Base-by-base conservation (phyloP, 2,329 filamentous ascomycete genomes). In the Myriosclerotinia duriaeana region DNA sequence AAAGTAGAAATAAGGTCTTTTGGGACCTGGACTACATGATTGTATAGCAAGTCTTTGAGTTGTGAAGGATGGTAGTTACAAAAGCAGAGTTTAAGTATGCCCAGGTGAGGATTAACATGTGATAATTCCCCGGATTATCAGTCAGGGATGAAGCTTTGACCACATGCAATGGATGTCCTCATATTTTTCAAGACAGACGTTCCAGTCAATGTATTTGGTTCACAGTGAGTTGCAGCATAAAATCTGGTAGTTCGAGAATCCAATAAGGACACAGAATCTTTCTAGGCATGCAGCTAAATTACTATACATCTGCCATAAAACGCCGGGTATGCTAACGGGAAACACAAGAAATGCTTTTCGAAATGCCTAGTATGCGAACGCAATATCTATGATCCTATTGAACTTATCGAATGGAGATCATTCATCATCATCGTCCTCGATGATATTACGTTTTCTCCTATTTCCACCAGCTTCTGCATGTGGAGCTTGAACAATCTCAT, bases 351-450 rank as follows among this genome's bases (percentile, higher is more conserved):
- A 65, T 53, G 44, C 54, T 44, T 59, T 65, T 60, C 40, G 34
- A 52, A 52, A 44, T 53, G 36, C n/a, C 42, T 30, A 14, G 12
- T 48, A 58, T 63, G n/a, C 36, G n/a, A 14, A 17, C 34, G 42
- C 8, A 64, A 36, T 36, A 58, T 55, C 42, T 58, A 56, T 17
- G 56, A n/a, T 20, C 56, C 42, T 36, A 48, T 36, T n/a, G 48
- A 36, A 36, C 30, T n/a, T 17, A 20, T 36, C 44, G 17, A 48
- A 20, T 60, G 26, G 58, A 50, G n/a, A 52, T 69, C 66, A 71
- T 42, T 77, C 72, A 61, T 82, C 81, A 53, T 86, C 84, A 52
- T 87, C 85, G 66, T 87, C 85, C 65, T 87, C 85, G 67, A 88
- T 80, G 70, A 88, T 81, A 70, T 85, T 82, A 68, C 85, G 80